These are phyloP conservation scores for Tylopilus vinaceipallidus DNA, from an alignment of 768 basidiomycete genomes.

Conservation along the genomic window DNA sequence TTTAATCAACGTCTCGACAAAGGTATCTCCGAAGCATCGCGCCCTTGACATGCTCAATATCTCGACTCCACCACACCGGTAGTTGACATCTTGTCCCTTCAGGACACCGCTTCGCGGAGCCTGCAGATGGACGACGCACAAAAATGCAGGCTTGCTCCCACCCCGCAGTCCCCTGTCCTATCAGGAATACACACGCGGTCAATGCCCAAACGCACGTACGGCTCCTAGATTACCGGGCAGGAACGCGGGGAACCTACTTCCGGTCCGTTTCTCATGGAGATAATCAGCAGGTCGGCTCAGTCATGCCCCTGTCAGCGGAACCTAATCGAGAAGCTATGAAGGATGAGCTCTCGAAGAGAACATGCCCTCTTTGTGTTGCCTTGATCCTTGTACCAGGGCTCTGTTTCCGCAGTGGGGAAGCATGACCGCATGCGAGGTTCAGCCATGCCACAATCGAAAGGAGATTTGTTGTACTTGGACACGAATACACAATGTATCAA, in stretches of 20 bases:
- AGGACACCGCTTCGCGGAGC: not conserved
- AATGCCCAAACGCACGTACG: conserved; percentile 33
- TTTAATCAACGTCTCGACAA: conserved; percentile 3
- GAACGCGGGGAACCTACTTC: conserved; percentile 16
- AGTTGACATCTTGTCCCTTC: not conserved
- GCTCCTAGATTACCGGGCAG: conserved; percentile 17
- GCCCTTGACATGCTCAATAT: conserved; percentile 16
- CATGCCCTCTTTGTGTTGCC: conserved; percentile 37
- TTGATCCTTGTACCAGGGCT: conserved; percentile 14
- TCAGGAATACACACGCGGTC: conserved; percentile 16
- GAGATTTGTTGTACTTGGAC: not conserved
- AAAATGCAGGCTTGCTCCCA: conserved; percentile 23
- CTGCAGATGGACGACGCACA: conserved; percentile 2
- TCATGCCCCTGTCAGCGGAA: not conserved
- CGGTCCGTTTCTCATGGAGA: conserved; percentile 23
- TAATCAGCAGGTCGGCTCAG: conserved; percentile 2
- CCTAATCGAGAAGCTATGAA: not conserved
- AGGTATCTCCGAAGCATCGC: conserved; percentile 4
- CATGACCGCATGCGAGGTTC: not conserved
- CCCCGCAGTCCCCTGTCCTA: conserved; percentile 20
- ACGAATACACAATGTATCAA: not conserved
- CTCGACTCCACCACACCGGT: conserved; percentile 13
- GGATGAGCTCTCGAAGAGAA: conserved; percentile 2
- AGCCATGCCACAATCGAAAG: not conserved
- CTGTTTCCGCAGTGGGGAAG: conserved; percentile 18